Evolutionary conservation across 1,139 yeast species (phyloP).

Genomic region (Yamadazyma buinensis): DNA sequence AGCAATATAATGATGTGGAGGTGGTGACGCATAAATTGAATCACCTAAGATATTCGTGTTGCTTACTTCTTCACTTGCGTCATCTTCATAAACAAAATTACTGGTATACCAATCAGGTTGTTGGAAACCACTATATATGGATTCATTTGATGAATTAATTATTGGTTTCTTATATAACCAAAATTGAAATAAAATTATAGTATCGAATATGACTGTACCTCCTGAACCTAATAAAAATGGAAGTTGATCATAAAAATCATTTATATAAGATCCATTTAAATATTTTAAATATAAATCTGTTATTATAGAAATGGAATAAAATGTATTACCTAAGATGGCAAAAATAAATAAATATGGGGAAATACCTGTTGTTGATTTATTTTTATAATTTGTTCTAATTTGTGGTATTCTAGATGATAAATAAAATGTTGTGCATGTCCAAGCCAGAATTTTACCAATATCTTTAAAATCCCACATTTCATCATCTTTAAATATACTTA

Average conservation of each 20-base stretch:
- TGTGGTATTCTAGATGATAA: conserved; percentile 80
- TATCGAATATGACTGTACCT: conserved; percentile 36
- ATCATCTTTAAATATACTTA: not conserved
- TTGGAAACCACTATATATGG: conserved; percentile 19
- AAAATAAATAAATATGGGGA: conserved; percentile 33
- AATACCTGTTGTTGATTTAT: conserved; percentile 34
- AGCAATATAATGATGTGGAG: conserved; percentile 25
- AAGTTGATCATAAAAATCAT: conserved; percentile 22
- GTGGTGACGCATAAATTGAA: conserved; percentile 10
- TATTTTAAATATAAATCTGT: conserved; percentile 23
- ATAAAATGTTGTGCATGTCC: conserved; percentile 73
- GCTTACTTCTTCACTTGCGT: conserved; percentile 2
- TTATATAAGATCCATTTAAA: not conserved
- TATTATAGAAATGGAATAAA: conserved; percentile 32
- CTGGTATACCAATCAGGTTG: conserved; percentile 41
- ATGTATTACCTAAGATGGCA: conserved; percentile 35
- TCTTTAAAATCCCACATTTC: conserved; percentile 1
- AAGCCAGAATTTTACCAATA: conserved; percentile 59
- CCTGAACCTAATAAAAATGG: conserved; percentile 37
- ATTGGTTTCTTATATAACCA: conserved; percentile 20
- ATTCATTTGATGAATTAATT: not conserved
- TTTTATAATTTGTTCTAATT: conserved; percentile 37
- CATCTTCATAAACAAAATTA: conserved; percentile 13
- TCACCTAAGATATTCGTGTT: conserved; percentile 4
- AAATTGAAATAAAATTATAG: conserved; percentile 30